Percentiles rank a stretch among this genome's conserved stretches.
These are phyloP conservation scores for Kurtzmaniella quercitrusa DNA, from an alignment of 1,139 yeast species.

Conservation along the genomic window DNA sequence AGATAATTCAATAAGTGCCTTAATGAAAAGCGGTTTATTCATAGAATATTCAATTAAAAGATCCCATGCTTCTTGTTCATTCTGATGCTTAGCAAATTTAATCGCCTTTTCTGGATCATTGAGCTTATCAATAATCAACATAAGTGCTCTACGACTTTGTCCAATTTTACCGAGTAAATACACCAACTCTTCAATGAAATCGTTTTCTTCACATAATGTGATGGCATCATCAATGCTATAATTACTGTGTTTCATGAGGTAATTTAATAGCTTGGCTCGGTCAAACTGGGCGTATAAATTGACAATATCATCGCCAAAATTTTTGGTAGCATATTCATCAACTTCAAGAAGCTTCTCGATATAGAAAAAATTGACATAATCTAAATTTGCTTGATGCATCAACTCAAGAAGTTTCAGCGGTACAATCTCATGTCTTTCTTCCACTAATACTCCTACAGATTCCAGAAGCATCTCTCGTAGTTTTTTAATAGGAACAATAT, in stretches of 20 bases:
- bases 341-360: slow-evolving; percentile 48
- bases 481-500: slow-evolving; percentile 37
- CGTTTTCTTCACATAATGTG: slow-evolving; percentile 51
- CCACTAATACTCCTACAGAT: slow-evolving; percentile 55
- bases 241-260: slow-evolving; percentile 38
- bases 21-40: slow-evolving; percentile 68
- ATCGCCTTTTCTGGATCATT: slow-evolving; percentile 81
- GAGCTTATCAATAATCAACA: slow-evolving; percentile 68
- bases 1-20: slow-evolving; percentile 66
- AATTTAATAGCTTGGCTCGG: slow-evolving; percentile 49
- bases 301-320: slow-evolving; percentile 65
- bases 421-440: slow-evolving; percentile 59
- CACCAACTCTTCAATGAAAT: slow-evolving; percentile 65
- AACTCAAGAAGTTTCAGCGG: slow-evolving; percentile 48
- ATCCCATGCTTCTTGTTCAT: slow-evolving; percentile 77
- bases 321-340: slow-evolving; percentile 52
- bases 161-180: slow-evolving; percentile 83
- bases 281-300: slow-evolving; percentile 61
- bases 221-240: slow-evolving; percentile 74
- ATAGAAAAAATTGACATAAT: slow-evolving; percentile 57
- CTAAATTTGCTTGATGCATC: slow-evolving; percentile 41
- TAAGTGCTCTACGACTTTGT: slow-evolving; percentile 69
- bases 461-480: slow-evolving; percentile 37
- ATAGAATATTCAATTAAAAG: slow-evolving; percentile 68
- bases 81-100: slow-evolving; percentile 68